These are phyloP conservation scores for Neopestalotiopsis clavispora DNA, from an alignment of 2,329 filamentous ascomycete genomes.

Conservation along the genomic window DNA sequence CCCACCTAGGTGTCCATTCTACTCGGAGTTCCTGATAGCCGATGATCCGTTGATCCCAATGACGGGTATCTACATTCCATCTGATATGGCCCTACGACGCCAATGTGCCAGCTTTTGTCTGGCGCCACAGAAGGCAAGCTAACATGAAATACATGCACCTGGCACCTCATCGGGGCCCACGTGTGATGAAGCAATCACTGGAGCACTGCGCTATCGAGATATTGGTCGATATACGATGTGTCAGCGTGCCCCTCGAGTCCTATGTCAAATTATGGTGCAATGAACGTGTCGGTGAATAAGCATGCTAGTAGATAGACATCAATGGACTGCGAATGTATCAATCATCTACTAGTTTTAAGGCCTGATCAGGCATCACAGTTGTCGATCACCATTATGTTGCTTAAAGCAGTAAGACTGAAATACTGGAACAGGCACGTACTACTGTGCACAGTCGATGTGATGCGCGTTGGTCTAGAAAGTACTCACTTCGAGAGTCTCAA, in stretches of 20 bases:
- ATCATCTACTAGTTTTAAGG: neutral
- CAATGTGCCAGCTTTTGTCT: too few relatives aligned
- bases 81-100: too few relatives aligned
- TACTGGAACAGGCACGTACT: neutral
- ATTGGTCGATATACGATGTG: too few relatives aligned
- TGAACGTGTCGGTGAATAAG: too few relatives aligned
- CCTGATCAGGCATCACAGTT: neutral
- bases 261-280: too few relatives aligned
- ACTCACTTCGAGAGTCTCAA: neutral
- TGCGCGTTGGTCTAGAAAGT: neutral
- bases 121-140: neutral
- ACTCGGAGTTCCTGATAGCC: too few relatives aligned
- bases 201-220: neutral
- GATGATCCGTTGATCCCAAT: too few relatives aligned
- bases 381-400: neutral
- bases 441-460: neutral
- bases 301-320: too few relatives aligned
- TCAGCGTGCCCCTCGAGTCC: too few relatives aligned
- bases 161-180: neutral
- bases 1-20: too few relatives aligned
- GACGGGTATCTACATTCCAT: neutral
- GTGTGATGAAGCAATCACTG: neutral
- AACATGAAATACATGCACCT: neutral
- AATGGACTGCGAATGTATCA: neutral
- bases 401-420: neutral